phyloP scores from a whole-genome alignment of 140 eudicot species.

The Flaveria floridana region DNA sequence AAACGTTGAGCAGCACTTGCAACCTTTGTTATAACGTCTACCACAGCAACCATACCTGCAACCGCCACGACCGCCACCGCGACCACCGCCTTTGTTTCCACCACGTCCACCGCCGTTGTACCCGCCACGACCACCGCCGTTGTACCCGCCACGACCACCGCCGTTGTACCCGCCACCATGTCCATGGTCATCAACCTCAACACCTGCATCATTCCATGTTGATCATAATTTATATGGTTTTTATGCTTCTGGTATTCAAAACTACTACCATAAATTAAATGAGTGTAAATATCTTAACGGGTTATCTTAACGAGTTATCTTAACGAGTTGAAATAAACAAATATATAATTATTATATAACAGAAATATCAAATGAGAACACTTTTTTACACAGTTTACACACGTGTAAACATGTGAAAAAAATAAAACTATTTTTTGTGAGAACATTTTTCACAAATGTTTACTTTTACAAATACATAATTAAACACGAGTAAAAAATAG shows the following conservation, averaged over 20 bases:
- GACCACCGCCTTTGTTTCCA: slow-evolving; percentile 14
- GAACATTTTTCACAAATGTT: too few relatives aligned
- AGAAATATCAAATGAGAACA: too few relatives aligned
- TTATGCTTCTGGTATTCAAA: background rate
- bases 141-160: slow-evolving; percentile 25
- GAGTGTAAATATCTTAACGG: background rate
- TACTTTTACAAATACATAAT: too few relatives aligned
- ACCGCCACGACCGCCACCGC: slow-evolving; percentile 15
- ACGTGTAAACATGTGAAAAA: too few relatives aligned
- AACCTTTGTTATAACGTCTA: slow-evolving; percentile 28
- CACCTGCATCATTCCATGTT: slow-evolving; percentile 17
- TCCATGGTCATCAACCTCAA: background rate
- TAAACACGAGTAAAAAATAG: too few relatives aligned
- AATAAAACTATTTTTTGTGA: too few relatives aligned
- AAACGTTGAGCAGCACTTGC: slow-evolving; percentile 32
- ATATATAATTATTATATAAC: too few relatives aligned
- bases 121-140: slow-evolving; percentile 24
- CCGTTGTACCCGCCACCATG: slow-evolving; percentile 12
- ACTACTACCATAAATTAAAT: background rate
- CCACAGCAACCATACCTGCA: slow-evolving; percentile 37
- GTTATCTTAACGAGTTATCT: too few relatives aligned
- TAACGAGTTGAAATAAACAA: background rate
- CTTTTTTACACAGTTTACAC: too few relatives aligned
- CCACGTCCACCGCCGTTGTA: slow-evolving; percentile 10
- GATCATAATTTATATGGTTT: background rate